A percentile compares a stretch with the other conserved stretches of the same genome.
Evolutionary conservation across 2,329 filamentous ascomycete species (phyloP).

Genomic region (Aspergillus transmontanensis): DNA sequence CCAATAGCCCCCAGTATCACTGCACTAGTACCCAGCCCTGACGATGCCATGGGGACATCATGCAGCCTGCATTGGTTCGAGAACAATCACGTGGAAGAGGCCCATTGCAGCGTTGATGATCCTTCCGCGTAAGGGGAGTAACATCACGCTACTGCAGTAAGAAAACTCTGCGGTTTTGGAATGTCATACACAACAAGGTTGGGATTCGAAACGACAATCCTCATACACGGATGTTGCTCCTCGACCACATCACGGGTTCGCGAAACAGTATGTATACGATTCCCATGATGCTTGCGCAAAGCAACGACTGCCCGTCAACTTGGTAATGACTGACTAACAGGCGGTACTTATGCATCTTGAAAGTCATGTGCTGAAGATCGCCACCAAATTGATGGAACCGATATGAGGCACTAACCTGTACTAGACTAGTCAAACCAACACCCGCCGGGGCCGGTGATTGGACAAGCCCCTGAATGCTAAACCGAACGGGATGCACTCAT

Average conservation of each 20-base stretch:
- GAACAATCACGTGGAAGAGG: neutral
- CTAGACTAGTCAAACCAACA: neutral
- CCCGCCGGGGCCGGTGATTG: neutral
- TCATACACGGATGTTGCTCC: neutral
- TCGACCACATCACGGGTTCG: neutral
- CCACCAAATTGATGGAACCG: neutral
- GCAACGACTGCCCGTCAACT: neutral
- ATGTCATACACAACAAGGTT: neutral
- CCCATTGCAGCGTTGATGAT: neutral
- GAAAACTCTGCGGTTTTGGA: neutral
- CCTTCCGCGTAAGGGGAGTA: neutral
- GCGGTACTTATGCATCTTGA: neutral
- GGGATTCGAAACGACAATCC: neutral
- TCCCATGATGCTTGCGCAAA: neutral
- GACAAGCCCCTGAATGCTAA: conserved; percentile 1
- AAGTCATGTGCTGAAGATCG: conserved; percentile 1
- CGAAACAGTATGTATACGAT: neutral
- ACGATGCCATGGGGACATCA: neutral
- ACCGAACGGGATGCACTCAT: neutral
- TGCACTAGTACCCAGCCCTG: neutral
- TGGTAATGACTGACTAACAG: neutral
- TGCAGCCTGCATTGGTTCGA: conserved; percentile 1
- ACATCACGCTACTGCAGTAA: neutral
- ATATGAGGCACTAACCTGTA: neutral
- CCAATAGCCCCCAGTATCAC: neutral